A percentile compares a stretch with the other conserved stretches of the same genome.
phyloP scores from a whole-genome alignment of 768 basidiomycete genomes.

The Mycena capillaripes region DNA sequence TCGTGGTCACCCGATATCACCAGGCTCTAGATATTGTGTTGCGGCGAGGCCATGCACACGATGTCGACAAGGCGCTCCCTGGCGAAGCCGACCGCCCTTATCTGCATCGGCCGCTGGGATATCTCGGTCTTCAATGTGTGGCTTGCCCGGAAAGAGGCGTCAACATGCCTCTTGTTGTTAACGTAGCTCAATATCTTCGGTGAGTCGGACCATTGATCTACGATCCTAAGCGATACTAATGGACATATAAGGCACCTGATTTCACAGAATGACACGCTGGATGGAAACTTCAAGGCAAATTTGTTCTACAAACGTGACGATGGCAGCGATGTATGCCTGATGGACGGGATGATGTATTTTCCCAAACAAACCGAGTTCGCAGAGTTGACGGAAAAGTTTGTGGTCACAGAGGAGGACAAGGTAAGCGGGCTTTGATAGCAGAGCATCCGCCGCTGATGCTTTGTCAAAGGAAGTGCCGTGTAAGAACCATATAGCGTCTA shows the following conservation, averaged over 20 bases:
- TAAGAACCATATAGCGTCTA: conserved; percentile 7
- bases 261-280: not conserved
- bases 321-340: conserved; percentile 13
- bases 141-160: conserved; percentile 28
- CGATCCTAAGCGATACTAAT: not conserved
- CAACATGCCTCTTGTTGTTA: conserved; percentile 18
- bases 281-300: conserved; percentile 27
- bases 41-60: conserved; percentile 13
- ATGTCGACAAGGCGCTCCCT: not conserved
- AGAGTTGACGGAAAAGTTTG: not conserved
- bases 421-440: not conserved
- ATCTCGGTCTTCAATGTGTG: not conserved
- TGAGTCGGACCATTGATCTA: not conserved
- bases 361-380: conserved; percentile 4
- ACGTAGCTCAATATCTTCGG: conserved; percentile 16
- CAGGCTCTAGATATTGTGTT: conserved; percentile 1
- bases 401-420: conserved; percentile 12
- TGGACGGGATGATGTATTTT: conserved; percentile 25
- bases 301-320: conserved; percentile 28
- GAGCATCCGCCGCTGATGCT: not conserved
- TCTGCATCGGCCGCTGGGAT: conserved; percentile 3
- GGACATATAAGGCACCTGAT: not conserved
- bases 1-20: conserved; percentile 10
- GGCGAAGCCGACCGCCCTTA: conserved; percentile 16
- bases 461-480: conserved; percentile 7